Evolutionary conservation across 2,329 filamentous ascomycete genomes (phyloP), one percentile per base, ranked within the genome.

Genomic region (Sphaerulina vaccinii): DNA sequence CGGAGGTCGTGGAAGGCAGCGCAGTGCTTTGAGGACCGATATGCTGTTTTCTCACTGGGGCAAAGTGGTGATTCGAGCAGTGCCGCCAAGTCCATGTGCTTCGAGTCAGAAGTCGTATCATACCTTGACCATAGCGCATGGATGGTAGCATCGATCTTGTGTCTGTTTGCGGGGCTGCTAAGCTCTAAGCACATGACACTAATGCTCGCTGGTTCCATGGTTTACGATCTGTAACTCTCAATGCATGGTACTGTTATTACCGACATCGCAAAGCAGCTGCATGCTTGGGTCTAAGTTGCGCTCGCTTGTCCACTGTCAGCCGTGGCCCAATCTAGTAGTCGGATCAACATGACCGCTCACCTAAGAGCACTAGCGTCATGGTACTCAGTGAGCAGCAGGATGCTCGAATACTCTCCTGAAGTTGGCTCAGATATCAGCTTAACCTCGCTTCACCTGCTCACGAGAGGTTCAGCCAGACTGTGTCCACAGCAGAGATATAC

Each of bases 401-500:
- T n/a, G 13, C 5, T 35, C 32, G 16, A 39, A 18, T 39, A 39
- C 13, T 8, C 21, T 18, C 7, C 5, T n/a, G 13, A 22, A n/a
- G n/a, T n/a, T n/a, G n/a, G n/a, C n/a, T n/a, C n/a, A n/a, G n/a
- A n/a, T n/a, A n/a, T n/a, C n/a, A n/a, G n/a, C n/a, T n/a, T n/a
- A n/a, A n/a, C n/a, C n/a, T n/a, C n/a, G n/a, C n/a, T n/a, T n/a
- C n/a, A n/a, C n/a, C n/a, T n/a, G n/a, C n/a, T n/a, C n/a, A n/a
- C n/a, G n/a, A n/a, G n/a, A n/a, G n/a, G n/a, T 39, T 4, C 37
- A 5, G 16, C 37, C 37, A 39, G 37, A 39, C 10, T 5, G 16
- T 6, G 15, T n/a, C 16, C 7, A 39, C 37, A 11, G 19, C 32
- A 22, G 38, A 39, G 27, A 49, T 18, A 52, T 61, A 64, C 56